A percentile compares a stretch with the other conserved stretches of the same genome.
phyloP scores from a whole-genome alignment of 2,329 filamentous ascomycete genomes.

The Catunica adiposa region DNA sequence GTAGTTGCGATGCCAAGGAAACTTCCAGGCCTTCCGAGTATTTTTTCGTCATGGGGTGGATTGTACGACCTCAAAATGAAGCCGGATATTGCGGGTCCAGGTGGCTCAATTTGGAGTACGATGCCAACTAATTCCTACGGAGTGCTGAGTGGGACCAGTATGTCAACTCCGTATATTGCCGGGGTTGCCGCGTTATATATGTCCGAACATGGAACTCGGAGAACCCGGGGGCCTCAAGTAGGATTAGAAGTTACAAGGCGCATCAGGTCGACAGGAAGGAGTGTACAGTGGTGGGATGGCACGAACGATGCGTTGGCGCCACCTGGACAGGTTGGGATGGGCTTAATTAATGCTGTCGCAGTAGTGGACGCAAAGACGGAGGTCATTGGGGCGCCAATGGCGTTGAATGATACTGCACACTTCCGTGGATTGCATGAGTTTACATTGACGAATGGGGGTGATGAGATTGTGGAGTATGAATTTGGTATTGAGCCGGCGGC shows the following conservation, averaged over 20 bases:
- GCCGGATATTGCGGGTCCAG: slow-evolving; percentile 18
- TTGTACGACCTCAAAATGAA: slow-evolving; percentile 15
- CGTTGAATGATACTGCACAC: slow-evolving; percentile 29
- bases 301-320: slow-evolving; percentile 31
- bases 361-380: slow-evolving; percentile 24
- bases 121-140: slow-evolving; percentile 13
- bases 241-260: slow-evolving; percentile 18
- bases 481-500: slow-evolving; percentile 23
- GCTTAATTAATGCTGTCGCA: slow-evolving; percentile 27
- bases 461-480: slow-evolving; percentile 22
- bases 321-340: slow-evolving; percentile 33
- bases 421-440: slow-evolving; percentile 19
- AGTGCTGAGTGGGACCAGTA: slow-evolving; percentile 35
- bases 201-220: slow-evolving; percentile 26
- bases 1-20: slow-evolving; percentile 19
- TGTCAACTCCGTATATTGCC: slow-evolving; percentile 38
- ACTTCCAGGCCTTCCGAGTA: slow-evolving; percentile 23
- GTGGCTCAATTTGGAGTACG: slow-evolving; percentile 16
- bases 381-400: slow-evolving; percentile 24
- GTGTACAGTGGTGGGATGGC: slow-evolving; percentile 27
- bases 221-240: slow-evolving; percentile 20
- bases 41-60: slow-evolving; percentile 15
- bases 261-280: slow-evolving; percentile 27
- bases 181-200: slow-evolving; percentile 29
- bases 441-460: slow-evolving; percentile 25